Evolutionary conservation across 192 early-diverging fungal species (phyloP).

Genomic region (Rhizophagus clarus): DNA sequence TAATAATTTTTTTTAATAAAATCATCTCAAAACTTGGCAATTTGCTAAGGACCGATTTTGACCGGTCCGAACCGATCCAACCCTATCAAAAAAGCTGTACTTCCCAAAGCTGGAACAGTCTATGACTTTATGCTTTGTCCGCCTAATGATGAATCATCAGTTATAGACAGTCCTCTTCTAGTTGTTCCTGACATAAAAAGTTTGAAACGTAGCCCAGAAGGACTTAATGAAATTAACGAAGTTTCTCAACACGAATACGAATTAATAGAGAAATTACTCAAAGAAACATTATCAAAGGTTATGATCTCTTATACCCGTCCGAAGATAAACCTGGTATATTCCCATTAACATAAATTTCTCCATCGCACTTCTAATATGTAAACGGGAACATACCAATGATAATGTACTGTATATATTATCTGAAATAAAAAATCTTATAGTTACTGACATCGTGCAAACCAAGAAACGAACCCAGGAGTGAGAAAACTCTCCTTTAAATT

Average conservation of each 20-base stretch:
- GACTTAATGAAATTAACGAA: background rate
- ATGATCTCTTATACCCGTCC: constrained; percentile 8
- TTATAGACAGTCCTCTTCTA: constrained; percentile 21
- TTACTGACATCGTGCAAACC: background rate
- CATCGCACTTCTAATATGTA: background rate
- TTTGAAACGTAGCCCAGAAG: background rate
- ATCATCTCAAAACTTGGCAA: no score
- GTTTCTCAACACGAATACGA: background rate
- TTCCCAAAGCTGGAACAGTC: no score
- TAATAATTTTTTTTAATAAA: no score
- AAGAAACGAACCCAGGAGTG: background rate
- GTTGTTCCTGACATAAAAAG: background rate
- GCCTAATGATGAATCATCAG: constrained; percentile 1
- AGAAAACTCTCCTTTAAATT: background rate
- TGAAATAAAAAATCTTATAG: background rate
- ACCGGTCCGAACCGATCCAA: no score
- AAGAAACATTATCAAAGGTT: background rate
- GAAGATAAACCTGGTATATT: background rate
- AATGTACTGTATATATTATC: constrained; percentile 6
- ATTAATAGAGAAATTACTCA: constrained; percentile 11
- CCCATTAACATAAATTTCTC: background rate
- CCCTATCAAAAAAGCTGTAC: no score
- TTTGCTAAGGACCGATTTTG: no score
- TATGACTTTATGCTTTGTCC: constrained; percentile 9
- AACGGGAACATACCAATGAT: background rate